Base-by-base conservation (phyloP, 495 filamentous ascomycete genomes). In the Xylaria curta region DNA sequence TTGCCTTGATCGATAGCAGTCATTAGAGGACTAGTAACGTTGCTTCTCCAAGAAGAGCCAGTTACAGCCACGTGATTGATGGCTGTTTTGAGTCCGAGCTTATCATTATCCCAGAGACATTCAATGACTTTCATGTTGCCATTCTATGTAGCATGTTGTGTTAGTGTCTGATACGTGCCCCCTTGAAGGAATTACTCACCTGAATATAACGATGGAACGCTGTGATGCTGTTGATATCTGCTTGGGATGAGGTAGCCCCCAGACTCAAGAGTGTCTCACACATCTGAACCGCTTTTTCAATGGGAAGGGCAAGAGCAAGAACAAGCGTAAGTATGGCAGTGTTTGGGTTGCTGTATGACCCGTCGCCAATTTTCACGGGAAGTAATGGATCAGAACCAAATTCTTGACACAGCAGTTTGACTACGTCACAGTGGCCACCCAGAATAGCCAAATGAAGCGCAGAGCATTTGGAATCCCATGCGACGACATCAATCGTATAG, bases 371-470 rank as follows among this genome's bases (percentile, higher is more conserved):
- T 77, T 93, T 94, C 72, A 95, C 82, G 0, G 93, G 92, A 38
- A 93, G 78, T 17, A 93, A 78, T 8, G 89, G 83, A 76, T 97
- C 93, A 1, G 93, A 91, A 15, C 91, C 93, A 73, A 91, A 94
- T 13, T 88, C 87, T 72, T 89, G 84, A 42, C 93, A 92, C 7
- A 97, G 85, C 26, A 88, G 81, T 51, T 90, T 88, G 66, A 94
- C 91, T 10, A 88, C 87, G 9, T 90, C 85, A 17, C 85, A 80
- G 71, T 94, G 90, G 2, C 92, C 92, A 66, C 87, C 85, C 1
- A 93, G 65, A 67, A 97, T 94, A 3, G 93, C 93, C 31, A 93
- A 84, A 75, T 97, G 93, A 17, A 95, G 81, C 0, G 93, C 87
- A 1, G 92, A 90, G 64, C 87, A 86, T 21, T 87, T 85, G 19